Conservation (phyloP, 768 basidiomycete genomes). For the Botryobasidium botryosum region DNA sequence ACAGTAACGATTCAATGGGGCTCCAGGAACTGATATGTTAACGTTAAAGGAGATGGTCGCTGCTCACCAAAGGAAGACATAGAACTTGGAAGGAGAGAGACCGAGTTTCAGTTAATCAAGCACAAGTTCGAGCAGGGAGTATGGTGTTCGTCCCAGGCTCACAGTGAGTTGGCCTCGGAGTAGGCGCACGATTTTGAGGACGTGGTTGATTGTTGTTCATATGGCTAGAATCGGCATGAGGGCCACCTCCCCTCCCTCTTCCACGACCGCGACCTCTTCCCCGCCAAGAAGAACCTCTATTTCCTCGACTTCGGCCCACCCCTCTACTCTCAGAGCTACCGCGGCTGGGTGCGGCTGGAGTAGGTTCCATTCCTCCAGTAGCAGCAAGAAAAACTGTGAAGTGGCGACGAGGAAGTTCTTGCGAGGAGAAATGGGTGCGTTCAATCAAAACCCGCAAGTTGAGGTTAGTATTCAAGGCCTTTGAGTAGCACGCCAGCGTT, state of each 20-base stretch:
- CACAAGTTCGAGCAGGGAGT: neutral
- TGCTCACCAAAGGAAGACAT: constrained; percentile 7
- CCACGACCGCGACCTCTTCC: constrained; percentile 1
- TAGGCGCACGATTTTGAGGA: too few species aligned
- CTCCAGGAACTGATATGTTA: neutral
- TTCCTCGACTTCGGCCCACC: too few species aligned
- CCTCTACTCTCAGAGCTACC: too few species aligned
- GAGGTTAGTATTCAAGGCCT: too few species aligned
- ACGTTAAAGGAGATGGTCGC: neutral
- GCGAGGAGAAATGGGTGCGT: too few species aligned
- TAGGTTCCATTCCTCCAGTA: too few species aligned
- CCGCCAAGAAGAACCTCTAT: constrained; percentile 3
- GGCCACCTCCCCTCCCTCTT: neutral
- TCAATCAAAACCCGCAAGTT: too few species aligned
- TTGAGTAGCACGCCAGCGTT: too few species aligned
- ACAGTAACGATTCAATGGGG: neutral
- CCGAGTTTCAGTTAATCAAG: neutral
- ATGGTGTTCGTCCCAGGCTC: too few species aligned
- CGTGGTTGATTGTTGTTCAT: neutral
- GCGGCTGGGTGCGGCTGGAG: too few species aligned
- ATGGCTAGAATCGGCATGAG: neutral
- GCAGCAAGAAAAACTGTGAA: too few species aligned
- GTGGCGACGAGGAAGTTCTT: too few species aligned
- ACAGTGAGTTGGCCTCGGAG: constrained; percentile 8
- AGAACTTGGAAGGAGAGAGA: constrained; percentile 6